These are phyloP conservation scores for Aspergillus carbonarius DNA, from an alignment of 2,329 filamentous ascomycete genomes.

Conservation along the genomic window DNA sequence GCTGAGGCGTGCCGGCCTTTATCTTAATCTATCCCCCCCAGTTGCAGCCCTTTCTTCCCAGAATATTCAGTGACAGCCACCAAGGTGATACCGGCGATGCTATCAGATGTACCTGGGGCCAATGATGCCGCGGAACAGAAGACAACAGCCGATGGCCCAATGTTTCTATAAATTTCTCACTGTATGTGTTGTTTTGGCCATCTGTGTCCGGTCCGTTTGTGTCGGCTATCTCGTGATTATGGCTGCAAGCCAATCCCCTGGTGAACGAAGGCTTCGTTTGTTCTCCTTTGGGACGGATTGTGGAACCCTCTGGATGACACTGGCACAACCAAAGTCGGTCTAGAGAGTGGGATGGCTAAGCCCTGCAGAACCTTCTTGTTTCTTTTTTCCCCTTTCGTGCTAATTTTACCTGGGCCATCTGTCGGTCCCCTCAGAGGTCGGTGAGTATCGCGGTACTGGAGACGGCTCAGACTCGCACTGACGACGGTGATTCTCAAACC, in stretches of 20 bases:
- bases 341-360: slow-evolving; percentile 7
- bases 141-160: slow-evolving; percentile 5
- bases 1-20: slow-evolving; percentile 7
- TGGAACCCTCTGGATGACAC: slow-evolving; percentile 24
- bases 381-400: neutral
- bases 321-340: slow-evolving; percentile 21
- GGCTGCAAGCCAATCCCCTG: slow-evolving; percentile 15
- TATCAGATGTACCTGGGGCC: slow-evolving; percentile 19
- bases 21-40: slow-evolving; percentile 10
- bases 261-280: slow-evolving; percentile 16
- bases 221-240: slow-evolving; percentile 23
- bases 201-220: slow-evolving; percentile 20
- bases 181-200: slow-evolving; percentile 11
- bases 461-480: slow-evolving; percentile 3
- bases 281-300: slow-evolving; percentile 17
- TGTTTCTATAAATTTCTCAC: slow-evolving; percentile 12
- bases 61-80: slow-evolving; percentile 6
- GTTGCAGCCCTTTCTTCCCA: neutral
- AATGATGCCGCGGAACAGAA: slow-evolving; percentile 14
- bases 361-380: neutral
- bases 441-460: slow-evolving; percentile 16
- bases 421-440: slow-evolving; percentile 15
- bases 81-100: slow-evolving; percentile 22
- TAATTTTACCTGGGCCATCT: slow-evolving; percentile 2
- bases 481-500: slow-evolving; percentile 1